Conservation (phyloP, 371 early-diverging fungal genomes). For the Apophysomyces elegans region DNA sequence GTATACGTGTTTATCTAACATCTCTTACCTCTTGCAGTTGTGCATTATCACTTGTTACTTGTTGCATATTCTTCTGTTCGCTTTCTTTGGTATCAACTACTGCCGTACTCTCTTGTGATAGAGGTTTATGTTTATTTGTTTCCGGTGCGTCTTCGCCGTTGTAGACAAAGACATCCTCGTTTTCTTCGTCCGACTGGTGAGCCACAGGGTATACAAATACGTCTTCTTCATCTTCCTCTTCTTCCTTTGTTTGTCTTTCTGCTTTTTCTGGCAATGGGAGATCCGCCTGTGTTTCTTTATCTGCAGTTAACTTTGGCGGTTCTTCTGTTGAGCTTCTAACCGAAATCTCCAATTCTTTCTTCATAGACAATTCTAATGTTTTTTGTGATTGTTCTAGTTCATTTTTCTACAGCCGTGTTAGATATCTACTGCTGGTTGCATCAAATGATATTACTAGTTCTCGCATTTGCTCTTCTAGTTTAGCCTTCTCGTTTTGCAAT, state of each 20-base stretch:
- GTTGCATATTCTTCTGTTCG: neutral
- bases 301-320: slow-evolving; percentile 3
- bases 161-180: slow-evolving; percentile 48
- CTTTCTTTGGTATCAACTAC: neutral
- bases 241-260: slow-evolving; percentile 12
- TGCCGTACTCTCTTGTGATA: neutral
- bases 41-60: neutral
- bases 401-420: neutral
- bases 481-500: slow-evolving; percentile 23
- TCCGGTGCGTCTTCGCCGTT: slow-evolving; percentile 40
- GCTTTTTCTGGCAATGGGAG: slow-evolving; percentile 1
- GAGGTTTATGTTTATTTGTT: slow-evolving; percentile 6
- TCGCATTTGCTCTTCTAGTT: slow-evolving; percentile 21
- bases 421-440: neutral
- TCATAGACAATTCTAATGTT: neutral
- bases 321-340: neutral
- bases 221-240: slow-evolving; percentile 38
- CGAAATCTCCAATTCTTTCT: neutral
- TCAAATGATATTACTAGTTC: slow-evolving; percentile 12
- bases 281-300: slow-evolving; percentile 28
- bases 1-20: neutral
- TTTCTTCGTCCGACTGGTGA: slow-evolving; percentile 33
- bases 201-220: slow-evolving; percentile 44
- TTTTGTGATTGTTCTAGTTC: slow-evolving; percentile 10
- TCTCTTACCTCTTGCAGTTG: neutral